Evolutionary conservation across 805 yeast species (phyloP).

Genomic region (Zygoascus biomembranicola): DNA sequence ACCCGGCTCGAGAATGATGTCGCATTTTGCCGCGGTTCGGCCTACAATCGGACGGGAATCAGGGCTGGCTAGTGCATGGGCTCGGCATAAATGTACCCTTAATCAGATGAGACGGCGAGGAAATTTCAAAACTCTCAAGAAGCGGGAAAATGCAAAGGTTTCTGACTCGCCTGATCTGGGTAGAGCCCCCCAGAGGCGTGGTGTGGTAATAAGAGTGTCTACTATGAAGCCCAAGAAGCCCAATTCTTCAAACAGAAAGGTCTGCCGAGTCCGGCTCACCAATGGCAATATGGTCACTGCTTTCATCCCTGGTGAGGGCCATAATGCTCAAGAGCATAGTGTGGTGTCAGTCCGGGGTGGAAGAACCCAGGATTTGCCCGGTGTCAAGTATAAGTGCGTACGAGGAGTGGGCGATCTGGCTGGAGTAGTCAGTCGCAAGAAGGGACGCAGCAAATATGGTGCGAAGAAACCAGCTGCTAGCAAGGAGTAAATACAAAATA

Average conservation of each 20-base stretch:
- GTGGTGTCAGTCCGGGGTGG: slow-evolving; percentile 98
- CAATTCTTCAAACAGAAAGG: slow-evolving; percentile 95
- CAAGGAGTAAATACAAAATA: neutral
- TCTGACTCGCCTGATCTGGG: slow-evolving; percentile 70
- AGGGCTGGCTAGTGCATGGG: neutral
- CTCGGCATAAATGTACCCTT: slow-evolving; percentile 17
- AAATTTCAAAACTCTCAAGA: slow-evolving; percentile 24
- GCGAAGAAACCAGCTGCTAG: slow-evolving; percentile 48
- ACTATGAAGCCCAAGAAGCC: slow-evolving; percentile 97
- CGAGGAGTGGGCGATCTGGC: slow-evolving; percentile 91
- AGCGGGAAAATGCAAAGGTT: slow-evolving; percentile 20
- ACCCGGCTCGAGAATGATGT: too few species aligned
- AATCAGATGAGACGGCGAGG: slow-evolving; percentile 30
- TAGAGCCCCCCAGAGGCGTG: slow-evolving; percentile 78
- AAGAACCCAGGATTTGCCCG: slow-evolving; percentile 95
- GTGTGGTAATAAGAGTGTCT: slow-evolving; percentile 90
- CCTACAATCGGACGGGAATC: too few species aligned
- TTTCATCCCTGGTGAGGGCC: slow-evolving; percentile 97
- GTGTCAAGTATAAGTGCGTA: slow-evolving; percentile 89
- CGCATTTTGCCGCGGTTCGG: too few species aligned
- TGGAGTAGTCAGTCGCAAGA: slow-evolving; percentile 88
- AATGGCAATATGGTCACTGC: slow-evolving; percentile 87
- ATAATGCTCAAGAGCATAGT: slow-evolving; percentile 94
- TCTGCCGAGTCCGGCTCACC: slow-evolving; percentile 86
- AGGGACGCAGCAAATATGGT: slow-evolving; percentile 90